Evolutionary conservation across 768 basidiomycete genomes (phyloP), one percentile per base, ranked within the genome.

Genomic region (Vararia minispora): DNA sequence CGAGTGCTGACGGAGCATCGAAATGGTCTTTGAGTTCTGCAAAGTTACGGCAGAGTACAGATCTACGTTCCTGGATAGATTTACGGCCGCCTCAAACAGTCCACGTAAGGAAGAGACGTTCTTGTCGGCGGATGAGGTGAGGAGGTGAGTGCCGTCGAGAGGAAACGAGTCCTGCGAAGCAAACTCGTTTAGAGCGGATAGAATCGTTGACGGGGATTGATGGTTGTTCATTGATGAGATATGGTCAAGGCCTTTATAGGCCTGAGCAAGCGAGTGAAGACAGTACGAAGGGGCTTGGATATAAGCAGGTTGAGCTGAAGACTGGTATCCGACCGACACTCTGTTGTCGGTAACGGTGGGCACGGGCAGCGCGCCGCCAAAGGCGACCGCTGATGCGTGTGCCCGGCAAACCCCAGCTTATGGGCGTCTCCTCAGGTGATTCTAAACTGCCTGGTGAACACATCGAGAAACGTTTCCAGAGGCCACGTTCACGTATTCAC

Each of bases 1-100:
- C 6, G 43, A 44, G 22, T 46, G 45, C 27, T 46, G 35, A 6
- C 45, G 45, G 23, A 46, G 43, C 14, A 36, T 8, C 1, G 45
- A 46, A 25, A 46, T 39, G 17, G 43, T 45, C 34, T 35, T 46
- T n/a, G 45, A 40, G 34, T 46, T 38, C 26, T 42, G 35, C 3
- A 46, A 6, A 16, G 36, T 39, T 6, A 39, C 33, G 2, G 35
- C 27, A 9, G 41, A 42, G 33, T 46, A 43, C 2, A 46, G 26
- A 9, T 44, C 21, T 13, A 39, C 27, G 12, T 42, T 35, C 25
- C 37, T 38, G 3, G 45, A 28, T 3, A 46, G 26, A 1, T 31
- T 37, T 18, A 31, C 43, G 0, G 43, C 36, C 6, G 37, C 40
- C n/a, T 44, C 35, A 30, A 46, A 33, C 30, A 46, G 38, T 2